Percentiles rank a stretch among this genome's conserved stretches.
phyloP scores from a whole-genome alignment of 441 rosid genomes.

The Brassica balearica region DNA sequence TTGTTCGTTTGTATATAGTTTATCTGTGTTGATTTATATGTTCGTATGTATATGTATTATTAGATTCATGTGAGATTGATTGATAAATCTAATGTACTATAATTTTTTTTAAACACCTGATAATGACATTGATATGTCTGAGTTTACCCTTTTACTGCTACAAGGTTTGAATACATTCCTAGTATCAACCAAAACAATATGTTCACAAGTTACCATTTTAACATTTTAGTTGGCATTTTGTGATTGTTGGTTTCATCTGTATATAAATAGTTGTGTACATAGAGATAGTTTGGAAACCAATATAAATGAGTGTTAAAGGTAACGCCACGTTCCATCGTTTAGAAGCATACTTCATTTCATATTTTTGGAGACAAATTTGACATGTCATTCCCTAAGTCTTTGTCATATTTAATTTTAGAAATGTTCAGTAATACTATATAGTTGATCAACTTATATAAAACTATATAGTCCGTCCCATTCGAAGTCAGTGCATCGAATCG shows the following conservation, averaged over 20 bases:
- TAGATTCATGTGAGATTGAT: conserved; percentile 1
- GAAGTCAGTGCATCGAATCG: conserved; percentile 27
- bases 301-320: conserved; percentile 33
- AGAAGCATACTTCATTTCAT: conserved; percentile 33
- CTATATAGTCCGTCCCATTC: conserved; percentile 34
- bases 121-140: background rate
- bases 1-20: conserved; percentile 4
- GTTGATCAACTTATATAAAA: conserved; percentile 5
- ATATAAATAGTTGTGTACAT: background rate
- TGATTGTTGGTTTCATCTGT: background rate
- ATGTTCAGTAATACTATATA: conserved; percentile 16
- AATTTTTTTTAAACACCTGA: background rate
- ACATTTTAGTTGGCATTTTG: background rate
- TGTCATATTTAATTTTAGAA: conserved; percentile 26
- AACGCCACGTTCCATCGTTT: conserved; percentile 42
- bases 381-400: conserved; percentile 36
- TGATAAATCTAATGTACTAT: background rate
- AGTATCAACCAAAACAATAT: background rate
- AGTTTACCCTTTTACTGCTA: background rate
- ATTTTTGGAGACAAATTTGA: conserved; percentile 41
- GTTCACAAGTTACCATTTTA: background rate
- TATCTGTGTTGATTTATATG: background rate
- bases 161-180: background rate
- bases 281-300: conserved; percentile 11
- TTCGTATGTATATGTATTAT: background rate